Percentiles rank a stretch among this genome's conserved stretches.
phyloP scores from a whole-genome alignment of 2,329 filamentous ascomycete genomes.

The Fusarium denticulatum region DNA sequence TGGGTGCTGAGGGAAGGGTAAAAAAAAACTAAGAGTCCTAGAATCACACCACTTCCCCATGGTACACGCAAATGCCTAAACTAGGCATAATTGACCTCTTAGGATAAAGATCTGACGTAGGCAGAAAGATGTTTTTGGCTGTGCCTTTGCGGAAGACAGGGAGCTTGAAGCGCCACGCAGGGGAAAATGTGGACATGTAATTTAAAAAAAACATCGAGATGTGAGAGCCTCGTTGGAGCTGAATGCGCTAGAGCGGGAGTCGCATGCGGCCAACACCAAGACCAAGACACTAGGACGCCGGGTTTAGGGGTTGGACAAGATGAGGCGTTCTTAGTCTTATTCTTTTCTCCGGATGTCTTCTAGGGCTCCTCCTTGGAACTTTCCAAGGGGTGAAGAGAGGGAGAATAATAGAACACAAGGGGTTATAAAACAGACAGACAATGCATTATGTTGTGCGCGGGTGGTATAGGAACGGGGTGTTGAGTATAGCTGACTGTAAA shows the following conservation, averaged over 20 bases:
- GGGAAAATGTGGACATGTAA: slow-evolving; percentile 43
- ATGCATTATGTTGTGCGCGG: not conserved
- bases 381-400: not conserved
- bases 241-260: slow-evolving; percentile 9
- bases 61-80: slow-evolving; percentile 16
- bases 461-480: slow-evolving; percentile 8
- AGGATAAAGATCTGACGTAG: slow-evolving; percentile 39
- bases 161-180: slow-evolving; percentile 38
- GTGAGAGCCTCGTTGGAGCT: slow-evolving; percentile 4
- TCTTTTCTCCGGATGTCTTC: not conserved
- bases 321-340: not conserved
- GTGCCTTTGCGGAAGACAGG: slow-evolving; percentile 35
- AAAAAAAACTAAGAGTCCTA: not conserved
- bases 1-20: not conserved
- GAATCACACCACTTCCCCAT: slow-evolving; percentile 20
- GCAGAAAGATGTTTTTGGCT: slow-evolving; percentile 29
- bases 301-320: not conserved
- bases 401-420: not conserved
- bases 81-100: slow-evolving; percentile 40
- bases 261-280: slow-evolving; percentile 20
- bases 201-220: slow-evolving; percentile 36
- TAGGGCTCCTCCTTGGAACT: not conserved
- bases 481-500: not conserved
- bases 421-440: not conserved
- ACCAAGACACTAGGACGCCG: not conserved